Evolutionary conservation across 2,329 filamentous ascomycete genomes (phyloP).

Genomic region (Allantophomopsis lycopodina): DNA sequence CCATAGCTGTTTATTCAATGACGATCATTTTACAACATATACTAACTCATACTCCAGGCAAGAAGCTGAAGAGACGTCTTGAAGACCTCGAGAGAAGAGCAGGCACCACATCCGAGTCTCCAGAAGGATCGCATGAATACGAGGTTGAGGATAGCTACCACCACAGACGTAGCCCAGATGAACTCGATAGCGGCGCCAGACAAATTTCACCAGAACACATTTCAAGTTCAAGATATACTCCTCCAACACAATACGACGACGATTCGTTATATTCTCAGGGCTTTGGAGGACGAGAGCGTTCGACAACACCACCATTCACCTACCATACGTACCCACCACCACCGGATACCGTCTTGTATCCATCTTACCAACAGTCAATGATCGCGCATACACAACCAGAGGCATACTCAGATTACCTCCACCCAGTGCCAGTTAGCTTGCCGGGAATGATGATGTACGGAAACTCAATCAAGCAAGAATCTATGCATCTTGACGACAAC

Average conservation of each 20-base stretch:
- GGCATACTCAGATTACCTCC: constrained; percentile 41
- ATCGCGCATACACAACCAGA: constrained; percentile 22
- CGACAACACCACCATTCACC: constrained; percentile 55
- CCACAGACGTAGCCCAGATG: constrained; percentile 13
- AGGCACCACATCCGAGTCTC: constrained; percentile 43
- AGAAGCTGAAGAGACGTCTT: constrained; percentile 83
- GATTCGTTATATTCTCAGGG: constrained; percentile 54
- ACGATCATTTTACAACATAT: not conserved
- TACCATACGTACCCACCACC: constrained; percentile 55
- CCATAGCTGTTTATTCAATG: not conserved
- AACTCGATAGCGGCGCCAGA: constrained; percentile 9
- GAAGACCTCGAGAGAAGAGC: constrained; percentile 75
- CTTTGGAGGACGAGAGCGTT: constrained; percentile 49
- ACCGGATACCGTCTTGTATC: constrained; percentile 47
- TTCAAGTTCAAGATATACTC: constrained; percentile 40
- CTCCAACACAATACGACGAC: constrained; percentile 46
- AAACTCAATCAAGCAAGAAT: constrained; percentile 55
- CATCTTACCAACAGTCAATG: constrained; percentile 38
- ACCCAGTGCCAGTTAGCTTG: constrained; percentile 41
- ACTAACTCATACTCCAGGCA: constrained; percentile 38
- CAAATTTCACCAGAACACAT: constrained; percentile 13
- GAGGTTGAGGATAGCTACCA: constrained; percentile 22
- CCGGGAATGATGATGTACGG: constrained; percentile 51
- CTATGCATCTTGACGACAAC: constrained; percentile 30
- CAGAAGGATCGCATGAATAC: constrained; percentile 32